Percentiles rank a stretch among this genome's conserved stretches.
phyloP scores from a whole-genome alignment of 2,329 filamentous ascomycete genomes.

The Scleromitrula shiraiana region DNA sequence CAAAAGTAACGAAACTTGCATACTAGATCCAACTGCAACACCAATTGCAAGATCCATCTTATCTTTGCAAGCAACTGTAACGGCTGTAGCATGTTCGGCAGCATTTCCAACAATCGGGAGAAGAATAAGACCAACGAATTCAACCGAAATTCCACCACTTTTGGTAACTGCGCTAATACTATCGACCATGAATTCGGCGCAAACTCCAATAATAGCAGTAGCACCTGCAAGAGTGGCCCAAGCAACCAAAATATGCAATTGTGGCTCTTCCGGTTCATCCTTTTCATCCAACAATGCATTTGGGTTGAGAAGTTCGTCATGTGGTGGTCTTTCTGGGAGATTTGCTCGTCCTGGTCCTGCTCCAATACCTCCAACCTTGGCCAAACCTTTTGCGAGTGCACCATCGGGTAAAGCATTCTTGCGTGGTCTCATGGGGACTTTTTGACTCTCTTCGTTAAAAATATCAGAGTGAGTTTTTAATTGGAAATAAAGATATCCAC shows the following conservation, averaged over 20 bases:
- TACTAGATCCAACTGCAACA: constrained; percentile 73
- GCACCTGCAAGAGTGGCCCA: constrained; percentile 62
- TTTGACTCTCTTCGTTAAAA: constrained; percentile 73
- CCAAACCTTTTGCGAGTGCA: constrained; percentile 25
- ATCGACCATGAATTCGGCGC: constrained; percentile 70
- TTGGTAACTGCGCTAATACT: constrained; percentile 68
- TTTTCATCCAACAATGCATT: constrained; percentile 41
- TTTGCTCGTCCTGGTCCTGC: constrained; percentile 25
- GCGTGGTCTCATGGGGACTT: constrained; percentile 55
- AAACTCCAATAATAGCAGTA: constrained; percentile 64
- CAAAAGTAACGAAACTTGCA: constrained; percentile 76
- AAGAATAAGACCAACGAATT: constrained; percentile 72
- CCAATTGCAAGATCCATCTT: constrained; percentile 73
- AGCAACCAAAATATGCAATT: constrained; percentile 65
- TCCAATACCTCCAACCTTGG: constrained; percentile 25
- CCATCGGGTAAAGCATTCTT: constrained; percentile 31
- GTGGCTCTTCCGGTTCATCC: constrained; percentile 66
- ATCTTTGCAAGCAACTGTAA: constrained; percentile 68
- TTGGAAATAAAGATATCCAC: constrained; percentile 80
- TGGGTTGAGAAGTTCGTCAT: constrained; percentile 36
- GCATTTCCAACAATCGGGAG: constrained; percentile 78
- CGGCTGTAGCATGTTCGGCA: constrained; percentile 74
- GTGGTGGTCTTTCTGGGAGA: constrained; percentile 16
- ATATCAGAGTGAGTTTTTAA: constrained; percentile 75
- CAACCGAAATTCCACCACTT: constrained; percentile 62